Evolutionary conservation across 768 basidiomycete genomes (phyloP), one percentile per base, ranked within the genome.

Genomic region (Xanthoconium purpureum): DNA sequence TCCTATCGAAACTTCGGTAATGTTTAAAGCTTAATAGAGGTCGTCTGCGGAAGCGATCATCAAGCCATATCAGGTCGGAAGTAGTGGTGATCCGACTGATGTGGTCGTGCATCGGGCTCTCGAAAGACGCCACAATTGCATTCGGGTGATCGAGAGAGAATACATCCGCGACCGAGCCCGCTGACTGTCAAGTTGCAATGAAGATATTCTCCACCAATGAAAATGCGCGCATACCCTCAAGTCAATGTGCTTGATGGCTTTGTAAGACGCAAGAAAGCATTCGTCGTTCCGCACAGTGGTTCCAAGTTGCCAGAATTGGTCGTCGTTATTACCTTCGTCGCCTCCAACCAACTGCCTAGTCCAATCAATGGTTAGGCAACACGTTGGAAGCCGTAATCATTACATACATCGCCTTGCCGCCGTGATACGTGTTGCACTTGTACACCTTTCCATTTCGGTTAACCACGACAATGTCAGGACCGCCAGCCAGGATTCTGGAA

Each of bases 1-100:
- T 82, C 18, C 82, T 78, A 65, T 92, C 89, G 47, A 72, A 78
- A 37, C 78, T 74, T 18, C 89, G 77, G 47, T 77, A 73, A 67
- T 93, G 90, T 52, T 78, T 81, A 60, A 80, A 80, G 5, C 79
- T 81, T 10, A 92, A 60, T 5, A 91, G 64, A 7, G 89, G 87
- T 56, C 73, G 81, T 24, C 66, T 66, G n/a, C 78, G 70, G 62
- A 77, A 80, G 33, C 89, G 80, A 30, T 76, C 72, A 63, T 93
- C 90, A 30, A 91, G 66, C 89, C 90, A 92, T 14, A 85, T 59
- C 15, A 91, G 62, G 44, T 86, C 77, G 1, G 73, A 74, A 1
- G 88, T 91, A 1, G 88, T 83, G 32, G 77, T 79, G 4, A 89
- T 59, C 3, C 80, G 78, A 32, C 85, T 63, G 38, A 85, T 67